phyloP scores from a whole-genome alignment of 2,329 filamentous ascomycete genomes.

The Fusarium secorum region DNA sequence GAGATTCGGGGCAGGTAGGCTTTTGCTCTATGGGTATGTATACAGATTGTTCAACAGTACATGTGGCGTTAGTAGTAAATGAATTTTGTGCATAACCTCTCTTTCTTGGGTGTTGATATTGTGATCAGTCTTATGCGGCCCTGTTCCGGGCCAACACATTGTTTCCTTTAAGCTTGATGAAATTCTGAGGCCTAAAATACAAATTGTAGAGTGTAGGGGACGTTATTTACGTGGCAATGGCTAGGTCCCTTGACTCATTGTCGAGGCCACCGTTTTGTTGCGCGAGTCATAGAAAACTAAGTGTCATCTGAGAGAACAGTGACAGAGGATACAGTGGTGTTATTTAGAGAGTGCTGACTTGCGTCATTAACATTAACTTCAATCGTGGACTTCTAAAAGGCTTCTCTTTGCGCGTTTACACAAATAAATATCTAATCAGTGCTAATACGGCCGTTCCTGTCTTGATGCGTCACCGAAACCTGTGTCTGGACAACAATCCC shows the following conservation, averaged over 20 bases:
- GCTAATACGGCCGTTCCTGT: not conserved
- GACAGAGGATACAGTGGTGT: accelerated
- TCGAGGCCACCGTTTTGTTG: accelerated
- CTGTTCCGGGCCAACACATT: accelerated
- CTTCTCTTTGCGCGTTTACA: accelerated
- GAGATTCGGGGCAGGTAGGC: accelerated
- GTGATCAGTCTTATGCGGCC: accelerated
- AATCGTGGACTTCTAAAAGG: accelerated
- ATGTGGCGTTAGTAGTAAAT: not conserved
- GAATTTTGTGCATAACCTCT: not conserved
- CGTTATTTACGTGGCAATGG: accelerated
- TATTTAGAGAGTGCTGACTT: too few species aligned
- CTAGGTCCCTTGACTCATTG: accelerated
- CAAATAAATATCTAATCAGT: accelerated
- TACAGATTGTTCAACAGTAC: accelerated
- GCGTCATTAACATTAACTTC: too few species aligned
- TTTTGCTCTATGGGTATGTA: accelerated
- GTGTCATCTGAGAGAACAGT: accelerated
- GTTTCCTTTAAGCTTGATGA: accelerated
- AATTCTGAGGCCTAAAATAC: not conserved
- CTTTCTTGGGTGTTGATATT: accelerated
- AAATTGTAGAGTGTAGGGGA: not conserved
- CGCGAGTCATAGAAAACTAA: not conserved
- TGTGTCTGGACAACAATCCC: slow-evolving; percentile 1
- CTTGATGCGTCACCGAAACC: not conserved